phyloP scores from a whole-genome alignment of 768 basidiomycete species.

The Leccinum aurantiacum region DNA sequence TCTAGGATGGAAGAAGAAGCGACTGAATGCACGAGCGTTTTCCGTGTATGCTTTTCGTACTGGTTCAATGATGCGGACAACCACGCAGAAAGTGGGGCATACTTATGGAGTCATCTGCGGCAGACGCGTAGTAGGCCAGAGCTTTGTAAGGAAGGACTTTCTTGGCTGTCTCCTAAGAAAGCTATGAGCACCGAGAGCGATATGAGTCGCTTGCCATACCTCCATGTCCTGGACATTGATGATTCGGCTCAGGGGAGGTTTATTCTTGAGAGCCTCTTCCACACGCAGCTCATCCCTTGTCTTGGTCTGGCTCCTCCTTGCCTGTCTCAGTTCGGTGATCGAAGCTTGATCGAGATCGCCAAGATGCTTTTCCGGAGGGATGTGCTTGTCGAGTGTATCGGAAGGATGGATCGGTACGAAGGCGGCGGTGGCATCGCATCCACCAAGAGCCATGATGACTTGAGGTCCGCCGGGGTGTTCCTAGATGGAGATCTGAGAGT shows the following conservation, averaged over 20 bases:
- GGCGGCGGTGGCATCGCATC: conserved; percentile 75
- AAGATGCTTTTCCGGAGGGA: conserved; percentile 69
- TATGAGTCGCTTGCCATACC: conserved; percentile 36
- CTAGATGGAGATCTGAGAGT: conserved; percentile 33
- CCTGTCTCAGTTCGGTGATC: conserved; percentile 36
- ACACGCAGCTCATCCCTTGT: conserved; percentile 73
- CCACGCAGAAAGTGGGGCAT: conserved; percentile 27
- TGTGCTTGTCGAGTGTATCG: conserved; percentile 71
- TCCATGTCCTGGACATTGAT: conserved; percentile 83
- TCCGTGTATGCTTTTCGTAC: conserved; percentile 52
- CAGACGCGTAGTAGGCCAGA: conserved; percentile 81
- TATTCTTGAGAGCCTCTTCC: conserved; percentile 54
- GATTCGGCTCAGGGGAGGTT: conserved; percentile 68
- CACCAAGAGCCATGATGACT: conserved; percentile 82
- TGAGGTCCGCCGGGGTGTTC: conserved; percentile 80
- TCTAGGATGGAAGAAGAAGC: conserved; percentile 86
- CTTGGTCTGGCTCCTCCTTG: conserved; percentile 43
- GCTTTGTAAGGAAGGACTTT: conserved; percentile 73
- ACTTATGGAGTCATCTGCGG: conserved; percentile 85
- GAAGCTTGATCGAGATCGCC: conserved; percentile 59
- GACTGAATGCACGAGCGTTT: conserved; percentile 77
- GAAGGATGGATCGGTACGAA: conserved; percentile 86
- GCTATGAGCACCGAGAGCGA: not conserved
- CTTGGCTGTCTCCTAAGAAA: conserved; percentile 63
- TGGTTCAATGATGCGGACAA: conserved; percentile 17